phyloP scores from a whole-genome alignment of 257 asterid species.

The Plantago ovata region DNA sequence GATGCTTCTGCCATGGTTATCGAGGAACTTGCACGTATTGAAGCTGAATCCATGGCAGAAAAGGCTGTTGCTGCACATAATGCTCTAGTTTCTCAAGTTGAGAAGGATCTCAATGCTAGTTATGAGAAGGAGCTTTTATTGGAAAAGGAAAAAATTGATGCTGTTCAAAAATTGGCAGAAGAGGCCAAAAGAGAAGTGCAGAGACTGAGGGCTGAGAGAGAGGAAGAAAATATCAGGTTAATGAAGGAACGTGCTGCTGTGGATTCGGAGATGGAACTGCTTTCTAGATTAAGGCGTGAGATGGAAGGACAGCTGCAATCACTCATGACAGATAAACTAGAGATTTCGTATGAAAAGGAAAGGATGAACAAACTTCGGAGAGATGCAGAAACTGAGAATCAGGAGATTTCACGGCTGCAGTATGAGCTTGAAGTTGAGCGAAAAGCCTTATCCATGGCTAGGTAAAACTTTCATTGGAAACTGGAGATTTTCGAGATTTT shows the following conservation, averaged over 20 bases:
- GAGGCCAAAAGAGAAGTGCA: conserved; percentile 76
- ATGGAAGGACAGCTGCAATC: conserved; percentile 82
- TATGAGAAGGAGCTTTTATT: conserved; percentile 63
- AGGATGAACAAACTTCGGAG: conserved; percentile 70
- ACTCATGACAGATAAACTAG: conserved; percentile 63
- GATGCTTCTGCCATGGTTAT: conserved; percentile 75
- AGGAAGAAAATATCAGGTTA: conserved; percentile 68
- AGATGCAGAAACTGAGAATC: conserved; percentile 78
- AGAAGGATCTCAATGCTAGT: conserved; percentile 76
- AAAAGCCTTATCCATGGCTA: conserved; percentile 89
- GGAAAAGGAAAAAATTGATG: conserved; percentile 74
- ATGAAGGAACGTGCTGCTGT: conserved; percentile 82
- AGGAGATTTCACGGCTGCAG: conserved; percentile 75
- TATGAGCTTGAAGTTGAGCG: conserved; percentile 96
- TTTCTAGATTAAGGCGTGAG: conserved; percentile 74
- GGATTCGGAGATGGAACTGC: conserved; percentile 88
- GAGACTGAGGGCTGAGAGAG: conserved; percentile 68
- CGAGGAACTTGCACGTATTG: conserved; percentile 95
- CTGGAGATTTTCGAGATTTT: too few relatives aligned
- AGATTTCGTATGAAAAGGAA: conserved; percentile 85
- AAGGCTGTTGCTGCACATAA: conserved; percentile 93
- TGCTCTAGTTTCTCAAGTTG: conserved; percentile 86
- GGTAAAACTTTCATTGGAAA: conserved; percentile 37
- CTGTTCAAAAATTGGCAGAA: conserved; percentile 76
- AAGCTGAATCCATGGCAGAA: conserved; percentile 97